These are phyloP conservation scores for Xylariaceae sp. DNA, from an alignment of 2,329 filamentous ascomycete species.

Conservation along the genomic window DNA sequence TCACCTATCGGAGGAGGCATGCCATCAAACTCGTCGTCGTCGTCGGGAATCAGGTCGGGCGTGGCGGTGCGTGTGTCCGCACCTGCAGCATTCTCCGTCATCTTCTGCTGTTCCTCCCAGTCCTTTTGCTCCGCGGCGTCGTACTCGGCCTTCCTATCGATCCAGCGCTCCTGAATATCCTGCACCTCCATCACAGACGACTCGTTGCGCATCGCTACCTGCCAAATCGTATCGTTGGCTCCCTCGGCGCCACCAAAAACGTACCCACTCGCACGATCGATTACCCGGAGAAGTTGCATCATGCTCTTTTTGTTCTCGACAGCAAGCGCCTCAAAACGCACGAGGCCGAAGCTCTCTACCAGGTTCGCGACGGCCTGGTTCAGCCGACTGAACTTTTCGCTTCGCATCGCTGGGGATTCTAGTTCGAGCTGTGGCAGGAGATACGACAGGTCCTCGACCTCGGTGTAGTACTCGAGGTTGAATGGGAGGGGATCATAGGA, in stretches of 20 bases:
- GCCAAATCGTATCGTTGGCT: conserved; percentile 95
- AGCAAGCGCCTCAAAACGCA: conserved; percentile 87
- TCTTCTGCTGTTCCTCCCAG: conserved; percentile 69
- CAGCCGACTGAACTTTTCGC: conserved; percentile 74
- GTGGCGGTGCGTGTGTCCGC: conserved; percentile 34
- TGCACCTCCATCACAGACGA: conserved; percentile 72
- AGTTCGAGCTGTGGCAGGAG: conserved; percentile 74
- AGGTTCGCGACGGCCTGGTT: conserved; percentile 84
- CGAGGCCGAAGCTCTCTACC: conserved; percentile 84
- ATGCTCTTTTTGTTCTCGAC: conserved; percentile 97
- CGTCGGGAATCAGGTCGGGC: conserved; percentile 35
- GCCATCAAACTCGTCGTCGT: conserved; percentile 45
- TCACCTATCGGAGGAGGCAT: conserved; percentile 47
- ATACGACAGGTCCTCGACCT: conserved; percentile 88
- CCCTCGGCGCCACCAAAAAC: conserved; percentile 87
- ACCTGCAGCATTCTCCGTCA: conserved; percentile 35
- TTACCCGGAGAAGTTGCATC: conserved; percentile 83
- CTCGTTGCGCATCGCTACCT: conserved; percentile 81
- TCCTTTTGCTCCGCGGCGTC: conserved; percentile 74
- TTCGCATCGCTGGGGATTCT: conserved; percentile 67
- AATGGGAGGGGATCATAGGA: conserved; percentile 85
- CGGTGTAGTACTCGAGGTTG: conserved; percentile 95
- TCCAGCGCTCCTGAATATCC: conserved; percentile 93
- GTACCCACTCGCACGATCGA: conserved; percentile 90
- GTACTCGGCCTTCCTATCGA: conserved; percentile 83